Evolutionary conservation across 805 yeast genomes (phyloP), one percentile per base, ranked within the genome.

Genomic region (Cyberlindnera amylophila): DNA sequence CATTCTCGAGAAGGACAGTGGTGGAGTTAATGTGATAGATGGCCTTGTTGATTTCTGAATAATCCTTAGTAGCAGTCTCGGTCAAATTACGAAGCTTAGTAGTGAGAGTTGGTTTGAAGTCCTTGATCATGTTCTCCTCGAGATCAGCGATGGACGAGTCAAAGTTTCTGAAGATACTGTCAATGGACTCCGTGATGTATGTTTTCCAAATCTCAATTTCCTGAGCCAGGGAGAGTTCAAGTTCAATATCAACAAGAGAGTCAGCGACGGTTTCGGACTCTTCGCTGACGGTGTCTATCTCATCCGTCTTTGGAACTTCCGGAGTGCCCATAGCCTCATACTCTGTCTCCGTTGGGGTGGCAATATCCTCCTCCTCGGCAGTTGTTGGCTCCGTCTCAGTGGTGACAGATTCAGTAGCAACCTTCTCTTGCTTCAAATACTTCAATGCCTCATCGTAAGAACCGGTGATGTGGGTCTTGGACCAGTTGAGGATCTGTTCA

Each of bases 1-100:
- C 68, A 16, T 64, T 62, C 24, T 54, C 59, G 17, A 63, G 49
- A 24, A 57, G 52, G 6, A 55, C 63, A 30, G 59, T 50, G 4
- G 62, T 62, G 14, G 72, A 66, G 37, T 68, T 64, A 35, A 69
- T 65, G 41, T 67, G 65, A 46, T 52, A 57, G n/a, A 69, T 66
- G 6, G 58, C 61, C 36, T 57, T 61, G 37, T 61, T 59, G 24
- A 69, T 46, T 3, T 46, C 46, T 19, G 50, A 44, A 36, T 62
- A 69, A 27, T 55, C 53, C 12, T 30, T 16, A 26, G 61, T 55
- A 4, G 64, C 49, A 7, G 39, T 34, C 4, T 49, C 49, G 12
- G 69, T 52, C 36, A 70, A 54, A 1, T 55, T 51, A 47, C 63
- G 66, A 13, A 75, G 51, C n/a, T 53, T 44, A 3, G 60, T 56